A percentile compares a stretch with the other conserved stretches of the same genome.
These are phyloP conservation scores for Jasminum sambac DNA, from an alignment of 257 asterid species.

Conservation along the genomic window DNA sequence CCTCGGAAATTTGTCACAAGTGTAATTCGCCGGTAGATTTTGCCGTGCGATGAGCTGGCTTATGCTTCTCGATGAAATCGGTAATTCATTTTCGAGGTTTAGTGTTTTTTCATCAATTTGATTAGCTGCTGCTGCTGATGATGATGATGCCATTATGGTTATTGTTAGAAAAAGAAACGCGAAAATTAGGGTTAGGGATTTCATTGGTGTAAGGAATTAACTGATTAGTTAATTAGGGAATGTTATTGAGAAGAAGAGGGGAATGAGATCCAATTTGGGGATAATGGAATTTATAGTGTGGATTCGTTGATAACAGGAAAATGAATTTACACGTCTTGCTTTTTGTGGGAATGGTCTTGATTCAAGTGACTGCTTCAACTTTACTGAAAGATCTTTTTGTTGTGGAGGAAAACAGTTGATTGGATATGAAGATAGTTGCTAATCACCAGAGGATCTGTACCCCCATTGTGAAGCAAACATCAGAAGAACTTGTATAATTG, in stretches of 20 bases:
- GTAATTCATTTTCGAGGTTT: neutral
- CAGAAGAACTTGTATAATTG: neutral
- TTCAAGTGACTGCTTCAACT: constrained; percentile 14
- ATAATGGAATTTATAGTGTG: constrained; percentile 6
- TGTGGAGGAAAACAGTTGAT: neutral
- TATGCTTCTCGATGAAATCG: constrained; percentile 1
- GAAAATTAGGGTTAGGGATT: constrained; percentile 9
- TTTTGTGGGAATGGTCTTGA: constrained; percentile 6
- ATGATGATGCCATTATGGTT: neutral
- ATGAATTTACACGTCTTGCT: constrained; percentile 21
- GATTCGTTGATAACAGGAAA: constrained; percentile 16
- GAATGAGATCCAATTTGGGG: neutral
- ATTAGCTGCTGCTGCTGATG: neutral
- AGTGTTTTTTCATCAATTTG: neutral
- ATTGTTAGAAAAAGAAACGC: constrained; percentile 1
- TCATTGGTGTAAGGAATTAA: constrained; percentile 1
- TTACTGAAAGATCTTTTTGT: constrained; percentile 6
- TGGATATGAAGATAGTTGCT: constrained; percentile 10
- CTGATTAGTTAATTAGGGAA: neutral
- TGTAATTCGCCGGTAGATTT: constrained; percentile 19
- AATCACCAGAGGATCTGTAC: constrained; percentile 14
- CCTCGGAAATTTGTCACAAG: constrained; percentile 34
- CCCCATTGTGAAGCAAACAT: constrained; percentile 6
- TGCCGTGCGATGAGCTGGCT: constrained; percentile 24
- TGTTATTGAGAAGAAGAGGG: neutral